A percentile compares a stretch with the other conserved stretches of the same genome.
These are phyloP conservation scores for Dissophora ornata DNA, from an alignment of 192 early-diverging fungal species.

Conservation along the genomic window DNA sequence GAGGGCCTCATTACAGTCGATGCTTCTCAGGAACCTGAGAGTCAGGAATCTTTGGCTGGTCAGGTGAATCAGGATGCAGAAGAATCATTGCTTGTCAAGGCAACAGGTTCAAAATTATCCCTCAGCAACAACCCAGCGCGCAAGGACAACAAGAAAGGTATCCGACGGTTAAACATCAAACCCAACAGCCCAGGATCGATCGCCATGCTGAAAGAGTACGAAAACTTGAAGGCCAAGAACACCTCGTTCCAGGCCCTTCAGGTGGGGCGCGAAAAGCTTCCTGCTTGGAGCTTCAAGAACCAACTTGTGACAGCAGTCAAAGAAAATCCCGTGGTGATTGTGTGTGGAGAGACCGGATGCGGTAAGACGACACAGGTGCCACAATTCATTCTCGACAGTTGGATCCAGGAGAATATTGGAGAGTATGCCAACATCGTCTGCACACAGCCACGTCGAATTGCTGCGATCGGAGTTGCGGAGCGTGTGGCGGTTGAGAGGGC, in stretches of 20 bases:
- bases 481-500: constrained; percentile 76
- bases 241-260: constrained; percentile 42
- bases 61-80: constrained; percentile 1
- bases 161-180: constrained; percentile 32
- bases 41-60: constrained; percentile 28
- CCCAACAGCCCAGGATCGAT: constrained; percentile 47
- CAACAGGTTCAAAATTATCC: constrained; percentile 5
- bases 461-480: constrained; percentile 66
- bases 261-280: constrained; percentile 65
- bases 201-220: constrained; percentile 41
- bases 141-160: constrained; percentile 13
- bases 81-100: constrained; percentile 11
- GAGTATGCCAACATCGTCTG: constrained; percentile 74
- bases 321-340: constrained; percentile 68
- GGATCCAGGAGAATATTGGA: constrained; percentile 59
- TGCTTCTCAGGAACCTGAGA: constrained; percentile 22
- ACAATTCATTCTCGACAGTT: constrained; percentile 84
- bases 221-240: constrained; percentile 14
- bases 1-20: constrained; percentile 48
- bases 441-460: constrained; percentile 92
- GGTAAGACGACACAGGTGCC: constrained; percentile 86
- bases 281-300: constrained; percentile 71
- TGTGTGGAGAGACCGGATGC: constrained; percentile 80
- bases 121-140: not conserved
- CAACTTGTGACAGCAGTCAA: constrained; percentile 68